These are phyloP conservation scores for Kodamaea jinghongensis DNA, from an alignment of 805 yeast species.

Conservation along the genomic window DNA sequence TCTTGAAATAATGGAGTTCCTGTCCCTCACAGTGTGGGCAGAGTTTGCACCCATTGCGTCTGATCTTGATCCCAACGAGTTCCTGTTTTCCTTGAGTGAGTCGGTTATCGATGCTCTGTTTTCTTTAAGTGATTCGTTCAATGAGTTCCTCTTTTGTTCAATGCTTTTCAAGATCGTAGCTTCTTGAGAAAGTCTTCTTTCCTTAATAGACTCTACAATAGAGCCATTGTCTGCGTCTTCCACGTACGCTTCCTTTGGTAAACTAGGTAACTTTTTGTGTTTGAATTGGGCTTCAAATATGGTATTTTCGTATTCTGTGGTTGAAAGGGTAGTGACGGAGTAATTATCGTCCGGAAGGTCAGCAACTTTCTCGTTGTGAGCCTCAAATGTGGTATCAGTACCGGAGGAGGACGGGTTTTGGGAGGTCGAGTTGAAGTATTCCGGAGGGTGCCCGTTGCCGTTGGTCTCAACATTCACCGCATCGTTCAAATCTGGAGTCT, in stretches of 20 bases:
- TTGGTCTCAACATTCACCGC: background rate
- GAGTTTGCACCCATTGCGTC: no score
- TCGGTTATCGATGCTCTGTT: no score
- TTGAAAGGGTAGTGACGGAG: constrained; percentile 34
- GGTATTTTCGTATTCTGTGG: constrained; percentile 37
- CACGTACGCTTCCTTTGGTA: constrained; percentile 4
- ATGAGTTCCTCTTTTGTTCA: no score
- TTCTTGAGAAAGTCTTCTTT: background rate
- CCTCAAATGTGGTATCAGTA: background rate
- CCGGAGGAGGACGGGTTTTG: background rate
- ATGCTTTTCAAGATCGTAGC: background rate
- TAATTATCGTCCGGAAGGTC: constrained; percentile 17
- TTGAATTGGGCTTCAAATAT: constrained; percentile 38
- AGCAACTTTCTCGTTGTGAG: background rate
- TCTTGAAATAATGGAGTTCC: no score
- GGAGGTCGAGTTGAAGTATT: no score
- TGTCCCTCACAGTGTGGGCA: no score
- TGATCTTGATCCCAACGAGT: no score
- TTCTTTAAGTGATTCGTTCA: no score
- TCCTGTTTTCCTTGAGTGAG: no score
- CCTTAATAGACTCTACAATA: background rate
- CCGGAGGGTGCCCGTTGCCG: no score
- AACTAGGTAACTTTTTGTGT: constrained; percentile 21
- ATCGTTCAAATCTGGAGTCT: background rate
- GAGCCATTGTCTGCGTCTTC: background rate